These are phyloP conservation scores for Aschersonia sp. DNA, from an alignment of 2,329 filamentous ascomycete genomes.

Conservation along the genomic window DNA sequence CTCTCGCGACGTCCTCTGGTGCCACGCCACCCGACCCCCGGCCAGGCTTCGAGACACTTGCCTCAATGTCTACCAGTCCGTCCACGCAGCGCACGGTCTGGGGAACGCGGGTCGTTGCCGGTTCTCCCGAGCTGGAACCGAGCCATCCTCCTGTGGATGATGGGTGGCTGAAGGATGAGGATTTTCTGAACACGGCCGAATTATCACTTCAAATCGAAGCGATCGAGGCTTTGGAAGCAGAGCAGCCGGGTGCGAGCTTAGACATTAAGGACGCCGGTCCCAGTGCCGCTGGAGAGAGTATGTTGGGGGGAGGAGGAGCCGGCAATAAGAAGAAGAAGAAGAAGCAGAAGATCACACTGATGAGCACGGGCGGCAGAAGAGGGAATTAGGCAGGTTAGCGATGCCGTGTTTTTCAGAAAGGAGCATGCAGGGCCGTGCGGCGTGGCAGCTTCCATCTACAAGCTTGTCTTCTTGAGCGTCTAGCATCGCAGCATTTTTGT, in stretches of 20 bases:
- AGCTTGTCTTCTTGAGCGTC: no score
- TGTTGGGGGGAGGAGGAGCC: constrained; percentile 17
- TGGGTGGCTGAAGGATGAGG: constrained; percentile 76
- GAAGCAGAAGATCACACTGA: constrained; percentile 58
- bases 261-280: constrained; percentile 2
- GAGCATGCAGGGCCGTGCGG: no score
- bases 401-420: no score
- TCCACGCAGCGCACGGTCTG: constrained; percentile 69
- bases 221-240: constrained; percentile 24
- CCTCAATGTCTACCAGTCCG: constrained; percentile 70
- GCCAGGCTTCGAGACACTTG: constrained; percentile 51
- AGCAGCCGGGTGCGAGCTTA: constrained; percentile 5
- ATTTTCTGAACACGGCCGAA: constrained; percentile 50
- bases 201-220: constrained; percentile 44
- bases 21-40: constrained; percentile 41
- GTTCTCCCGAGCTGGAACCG: constrained; percentile 38
- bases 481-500: no score
- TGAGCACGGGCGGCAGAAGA: constrained; percentile 49
- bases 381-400: constrained; percentile 16
- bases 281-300: neutral
- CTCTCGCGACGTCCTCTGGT: constrained; percentile 35
- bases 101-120: constrained; percentile 64
- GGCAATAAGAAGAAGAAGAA: constrained; percentile 46
- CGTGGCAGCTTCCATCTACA: no score
- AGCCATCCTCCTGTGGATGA: constrained; percentile 39